A percentile compares a stretch with the other conserved stretches of the same genome.
These are phyloP conservation scores for Colletotrichum noveboracense DNA, from an alignment of 2,329 filamentous ascomycete species.

Conservation along the genomic window DNA sequence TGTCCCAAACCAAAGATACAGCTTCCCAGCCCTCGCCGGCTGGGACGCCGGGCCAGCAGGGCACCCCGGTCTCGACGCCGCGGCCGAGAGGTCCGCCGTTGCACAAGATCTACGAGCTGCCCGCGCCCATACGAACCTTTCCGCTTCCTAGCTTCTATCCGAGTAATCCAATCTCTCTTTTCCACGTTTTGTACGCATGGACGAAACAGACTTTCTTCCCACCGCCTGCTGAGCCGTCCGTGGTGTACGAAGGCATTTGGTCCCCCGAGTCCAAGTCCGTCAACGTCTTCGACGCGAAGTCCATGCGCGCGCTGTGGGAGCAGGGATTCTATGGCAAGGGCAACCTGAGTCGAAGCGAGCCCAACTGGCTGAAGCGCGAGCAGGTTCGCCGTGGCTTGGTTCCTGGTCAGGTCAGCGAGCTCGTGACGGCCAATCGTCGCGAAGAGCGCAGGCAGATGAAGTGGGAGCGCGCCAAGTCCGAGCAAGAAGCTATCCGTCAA, in stretches of 20 bases:
- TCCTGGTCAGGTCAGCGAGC: slow-evolving; percentile 77
- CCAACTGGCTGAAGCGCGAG: slow-evolving; percentile 88
- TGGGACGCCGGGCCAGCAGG: slow-evolving; percentile 16
- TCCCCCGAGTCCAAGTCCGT: slow-evolving; percentile 83
- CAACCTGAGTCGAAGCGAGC: slow-evolving; percentile 90
- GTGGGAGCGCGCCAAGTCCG: slow-evolving; percentile 86
- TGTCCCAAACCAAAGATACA: slow-evolving; percentile 43
- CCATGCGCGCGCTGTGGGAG: slow-evolving; percentile 87
- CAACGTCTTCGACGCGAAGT: slow-evolving; percentile 77
- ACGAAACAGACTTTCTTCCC: slow-evolving; percentile 74
- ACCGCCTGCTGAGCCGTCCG: slow-evolving; percentile 67
- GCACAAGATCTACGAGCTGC: slow-evolving; percentile 80
- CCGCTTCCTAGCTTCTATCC: slow-evolving; percentile 89
- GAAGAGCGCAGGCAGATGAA: slow-evolving; percentile 85
- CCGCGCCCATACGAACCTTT: slow-evolving; percentile 80
- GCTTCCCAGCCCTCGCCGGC: slow-evolving; percentile 8
- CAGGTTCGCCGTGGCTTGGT: slow-evolving; percentile 72
- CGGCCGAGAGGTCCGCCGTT: slow-evolving; percentile 48
- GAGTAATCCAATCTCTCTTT: slow-evolving; percentile 86
- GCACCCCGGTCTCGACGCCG: slow-evolving; percentile 24
- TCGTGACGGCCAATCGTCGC: slow-evolving; percentile 76
- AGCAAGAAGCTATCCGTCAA: slow-evolving; percentile 82
- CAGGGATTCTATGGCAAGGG: slow-evolving; percentile 98
- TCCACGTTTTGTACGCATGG: slow-evolving; percentile 82
- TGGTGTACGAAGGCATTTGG: slow-evolving; percentile 77